phyloP scores from a whole-genome alignment of 2,329 filamentous ascomycete genomes.

The Coniochaeta ligniaria region DNA sequence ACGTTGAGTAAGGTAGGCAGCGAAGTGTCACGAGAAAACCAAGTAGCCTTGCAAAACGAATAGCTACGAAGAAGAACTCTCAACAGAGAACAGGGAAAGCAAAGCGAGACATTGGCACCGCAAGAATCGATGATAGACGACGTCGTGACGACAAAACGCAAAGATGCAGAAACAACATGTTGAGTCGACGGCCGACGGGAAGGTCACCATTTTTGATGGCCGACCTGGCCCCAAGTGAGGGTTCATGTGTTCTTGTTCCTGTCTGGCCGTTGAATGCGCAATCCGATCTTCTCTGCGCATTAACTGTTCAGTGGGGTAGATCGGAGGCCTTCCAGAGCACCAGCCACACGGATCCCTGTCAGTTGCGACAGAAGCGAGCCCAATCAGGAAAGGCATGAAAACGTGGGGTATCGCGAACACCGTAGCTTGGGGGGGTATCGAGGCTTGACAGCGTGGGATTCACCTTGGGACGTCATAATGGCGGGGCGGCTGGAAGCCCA shows the following conservation, averaged over 20 bases:
- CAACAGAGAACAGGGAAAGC: neutral
- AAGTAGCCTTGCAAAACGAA: neutral
- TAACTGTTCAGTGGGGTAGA: neutral
- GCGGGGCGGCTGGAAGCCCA: neutral
- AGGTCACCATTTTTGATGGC: neutral
- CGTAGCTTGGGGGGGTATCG: neutral
- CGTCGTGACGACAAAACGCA: neutral
- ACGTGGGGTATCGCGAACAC: neutral
- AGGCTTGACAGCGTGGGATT: neutral
- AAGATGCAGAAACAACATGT: neutral
- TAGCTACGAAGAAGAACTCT: neutral
- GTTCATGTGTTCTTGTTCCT: neutral
- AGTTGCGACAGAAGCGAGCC: neutral
- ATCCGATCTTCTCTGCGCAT: neutral
- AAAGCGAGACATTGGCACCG: neutral
- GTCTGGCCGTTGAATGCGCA: neutral
- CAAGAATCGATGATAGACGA: neutral
- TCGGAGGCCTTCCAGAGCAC: neutral
- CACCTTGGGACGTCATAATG: neutral
- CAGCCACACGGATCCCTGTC: neutral
- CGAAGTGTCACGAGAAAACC: neutral
- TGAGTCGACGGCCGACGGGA: neutral
- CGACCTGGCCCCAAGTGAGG: neutral
- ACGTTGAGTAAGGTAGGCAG: neutral
- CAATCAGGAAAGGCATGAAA: neutral